Percentiles rank a stretch among this genome's conserved stretches.
Evolutionary conservation across 106 monocot species (phyloP).

Genomic region (Posidonia australis): DNA sequence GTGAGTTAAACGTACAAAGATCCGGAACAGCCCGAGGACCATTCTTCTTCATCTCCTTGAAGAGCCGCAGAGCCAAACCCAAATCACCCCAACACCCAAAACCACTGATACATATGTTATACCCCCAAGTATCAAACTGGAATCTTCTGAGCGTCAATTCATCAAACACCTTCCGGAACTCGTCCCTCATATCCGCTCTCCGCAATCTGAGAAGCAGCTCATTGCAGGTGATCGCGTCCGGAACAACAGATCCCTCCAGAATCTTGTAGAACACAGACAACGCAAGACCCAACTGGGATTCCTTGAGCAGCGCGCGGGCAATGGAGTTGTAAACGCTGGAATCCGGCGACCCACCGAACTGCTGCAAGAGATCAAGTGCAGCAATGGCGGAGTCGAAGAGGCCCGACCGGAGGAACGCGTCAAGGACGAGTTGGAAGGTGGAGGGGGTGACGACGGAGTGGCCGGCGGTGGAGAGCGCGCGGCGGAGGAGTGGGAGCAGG

Average conservation of each 20-base stretch:
- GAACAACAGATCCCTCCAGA: slow-evolving; percentile 6
- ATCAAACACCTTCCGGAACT: slow-evolving; percentile 60
- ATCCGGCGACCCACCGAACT: slow-evolving; percentile 13
- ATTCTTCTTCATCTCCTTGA: slow-evolving; percentile 55
- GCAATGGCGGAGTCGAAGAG: slow-evolving; percentile 59
- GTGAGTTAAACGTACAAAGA: slow-evolving; percentile 66
- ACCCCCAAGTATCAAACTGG: slow-evolving; percentile 30
- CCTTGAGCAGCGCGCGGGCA: slow-evolving; percentile 40
- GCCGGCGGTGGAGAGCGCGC: slow-evolving; percentile 7
- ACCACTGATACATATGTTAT: slow-evolving; percentile 68
- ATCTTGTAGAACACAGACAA: slow-evolving; percentile 40
- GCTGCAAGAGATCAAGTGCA: slow-evolving; percentile 33
- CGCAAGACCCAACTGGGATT: slow-evolving; percentile 45
- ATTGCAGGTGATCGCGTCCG: slow-evolving; percentile 23
- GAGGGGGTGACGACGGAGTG: background rate
- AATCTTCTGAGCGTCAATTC: slow-evolving; percentile 34
- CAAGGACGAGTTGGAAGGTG: slow-evolving; percentile 26
- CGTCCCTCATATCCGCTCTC: slow-evolving; percentile 27
- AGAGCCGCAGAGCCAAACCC: slow-evolving; percentile 44
- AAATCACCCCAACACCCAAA: slow-evolving; percentile 51
- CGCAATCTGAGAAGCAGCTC: slow-evolving; percentile 34
- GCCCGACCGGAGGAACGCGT: slow-evolving; percentile 35
- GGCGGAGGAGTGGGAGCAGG: slow-evolving; percentile 22
- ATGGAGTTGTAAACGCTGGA: slow-evolving; percentile 41
- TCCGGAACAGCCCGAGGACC: slow-evolving; percentile 24